phyloP scores from a whole-genome alignment of 1,139 yeast genomes.

The Zhuliangozyma parablackwelliae region DNA sequence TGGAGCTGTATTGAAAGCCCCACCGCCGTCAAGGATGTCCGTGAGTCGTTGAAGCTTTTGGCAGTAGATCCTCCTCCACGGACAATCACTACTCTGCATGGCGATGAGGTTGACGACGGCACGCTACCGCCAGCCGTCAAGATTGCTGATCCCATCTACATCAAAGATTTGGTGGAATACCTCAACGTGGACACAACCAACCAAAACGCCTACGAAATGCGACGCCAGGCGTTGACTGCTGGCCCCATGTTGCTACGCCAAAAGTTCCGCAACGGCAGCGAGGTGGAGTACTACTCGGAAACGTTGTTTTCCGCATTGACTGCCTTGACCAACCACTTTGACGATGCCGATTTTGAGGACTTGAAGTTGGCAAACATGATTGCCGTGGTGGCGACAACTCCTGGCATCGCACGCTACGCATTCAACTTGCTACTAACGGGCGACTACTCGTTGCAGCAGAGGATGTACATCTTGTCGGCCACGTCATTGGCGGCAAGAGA shows the following conservation, averaged over 20 bases:
- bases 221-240: slow-evolving; percentile 41
- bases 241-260: slow-evolving; percentile 56
- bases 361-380: slow-evolving; percentile 47
- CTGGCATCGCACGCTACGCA: slow-evolving; percentile 35
- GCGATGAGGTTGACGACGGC: slow-evolving; percentile 1
- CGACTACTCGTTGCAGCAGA: slow-evolving; percentile 62
- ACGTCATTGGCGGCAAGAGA: slow-evolving; percentile 59
- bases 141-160: slow-evolving; percentile 53
- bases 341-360: slow-evolving; percentile 47
- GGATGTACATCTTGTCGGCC: slow-evolving; percentile 52
- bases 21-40: slow-evolving; percentile 4
- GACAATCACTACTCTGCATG: too few species aligned
- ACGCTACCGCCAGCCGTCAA: slow-evolving; percentile 17
- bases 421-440: slow-evolving; percentile 47
- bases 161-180: slow-evolving; percentile 58
- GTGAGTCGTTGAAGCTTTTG: too few species aligned
- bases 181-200: slow-evolving; percentile 41
- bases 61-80: neutral
- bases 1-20: slow-evolving; percentile 14
- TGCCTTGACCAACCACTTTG: slow-evolving; percentile 46
- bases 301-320: slow-evolving; percentile 43
- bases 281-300: slow-evolving; percentile 46
- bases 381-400: slow-evolving; percentile 49
- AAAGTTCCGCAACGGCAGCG: slow-evolving; percentile 51
- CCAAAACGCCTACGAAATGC: slow-evolving; percentile 48